Conservation (phyloP, 1,139 yeast species). For the Taphrina communis region DNA sequence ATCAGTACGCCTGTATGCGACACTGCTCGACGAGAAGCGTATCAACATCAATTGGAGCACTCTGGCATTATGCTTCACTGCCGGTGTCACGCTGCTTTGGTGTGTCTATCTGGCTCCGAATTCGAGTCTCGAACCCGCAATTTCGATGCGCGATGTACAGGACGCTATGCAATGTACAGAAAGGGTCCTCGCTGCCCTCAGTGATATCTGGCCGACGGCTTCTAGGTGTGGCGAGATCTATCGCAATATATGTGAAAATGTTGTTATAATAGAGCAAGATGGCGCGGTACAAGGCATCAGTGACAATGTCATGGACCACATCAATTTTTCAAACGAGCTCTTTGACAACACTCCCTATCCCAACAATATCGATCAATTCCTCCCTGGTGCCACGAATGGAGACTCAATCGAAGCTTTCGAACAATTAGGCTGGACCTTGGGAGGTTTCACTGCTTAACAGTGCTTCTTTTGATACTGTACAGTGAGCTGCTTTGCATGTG, state of each 20-base stretch:
- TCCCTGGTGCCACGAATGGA: not conserved
- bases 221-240: constrained; percentile 39
- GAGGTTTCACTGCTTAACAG: constrained; percentile 24
- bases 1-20: constrained; percentile 41
- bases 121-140: constrained; percentile 35
- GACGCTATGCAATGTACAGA: constrained; percentile 40
- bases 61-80: constrained; percentile 43
- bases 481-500: no score
- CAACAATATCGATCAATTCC: constrained; percentile 1
- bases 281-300: constrained; percentile 26
- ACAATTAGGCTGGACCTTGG: constrained; percentile 30
- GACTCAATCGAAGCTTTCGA: constrained; percentile 35
- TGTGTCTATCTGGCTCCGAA: constrained; percentile 41
- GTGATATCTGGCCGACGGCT: constrained; percentile 45
- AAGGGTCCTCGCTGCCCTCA: constrained; percentile 42
- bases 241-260: constrained; percentile 23
- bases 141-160: constrained; percentile 35
- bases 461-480: not conserved
- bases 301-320: constrained; percentile 33
- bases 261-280: constrained; percentile 23
- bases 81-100: constrained; percentile 43
- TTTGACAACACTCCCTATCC: constrained; percentile 6
- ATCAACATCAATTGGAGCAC: constrained; percentile 45
- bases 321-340: constrained; percentile 13
- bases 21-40: constrained; percentile 39